A percentile compares a stretch with the other conserved stretches of the same genome.
phyloP scores from a whole-genome alignment of 2,329 filamentous ascomycete genomes.

The Trichoderma polysporum region DNA sequence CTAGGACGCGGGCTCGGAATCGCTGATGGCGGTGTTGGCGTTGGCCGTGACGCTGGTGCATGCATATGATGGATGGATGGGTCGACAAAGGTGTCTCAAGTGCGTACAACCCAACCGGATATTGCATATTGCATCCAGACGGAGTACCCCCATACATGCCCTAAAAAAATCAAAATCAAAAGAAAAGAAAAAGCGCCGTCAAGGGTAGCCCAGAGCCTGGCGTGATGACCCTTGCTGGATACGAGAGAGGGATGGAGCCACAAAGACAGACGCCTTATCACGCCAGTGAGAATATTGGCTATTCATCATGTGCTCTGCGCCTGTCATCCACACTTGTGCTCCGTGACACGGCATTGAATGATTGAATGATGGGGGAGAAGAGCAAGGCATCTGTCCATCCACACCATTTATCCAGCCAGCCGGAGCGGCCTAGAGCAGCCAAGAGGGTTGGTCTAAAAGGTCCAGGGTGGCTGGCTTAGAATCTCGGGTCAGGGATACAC shows the following conservation, averaged over 20 bases:
- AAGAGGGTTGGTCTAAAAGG: background rate
- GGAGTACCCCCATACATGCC: background rate
- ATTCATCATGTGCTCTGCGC: background rate
- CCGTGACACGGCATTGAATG: background rate
- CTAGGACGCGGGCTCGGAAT: background rate
- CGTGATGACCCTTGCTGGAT: background rate
- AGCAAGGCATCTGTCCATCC: background rate
- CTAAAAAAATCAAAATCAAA: background rate
- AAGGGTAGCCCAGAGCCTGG: background rate
- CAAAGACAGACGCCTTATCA: background rate
- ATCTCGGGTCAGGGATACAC: background rate
- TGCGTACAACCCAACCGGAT: background rate
- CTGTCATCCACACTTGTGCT: background rate
- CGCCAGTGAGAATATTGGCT: slow-evolving; percentile 6
- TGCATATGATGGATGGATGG: slow-evolving; percentile 1
- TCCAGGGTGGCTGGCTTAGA: background rate
- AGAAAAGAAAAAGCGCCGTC: background rate
- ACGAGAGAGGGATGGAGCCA: slow-evolving; percentile 1
- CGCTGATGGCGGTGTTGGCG: background rate
- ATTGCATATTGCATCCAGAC: background rate
- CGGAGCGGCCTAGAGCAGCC: slow-evolving; percentile 2
- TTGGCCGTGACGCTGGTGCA: background rate
- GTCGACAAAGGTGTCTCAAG: background rate
- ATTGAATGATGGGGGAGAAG: background rate
- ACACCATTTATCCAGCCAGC: background rate